A percentile compares a stretch with the other conserved stretches of the same genome.
phyloP scores from a whole-genome alignment of 331 rosid genomes.

The Cydonia oblonga region DNA sequence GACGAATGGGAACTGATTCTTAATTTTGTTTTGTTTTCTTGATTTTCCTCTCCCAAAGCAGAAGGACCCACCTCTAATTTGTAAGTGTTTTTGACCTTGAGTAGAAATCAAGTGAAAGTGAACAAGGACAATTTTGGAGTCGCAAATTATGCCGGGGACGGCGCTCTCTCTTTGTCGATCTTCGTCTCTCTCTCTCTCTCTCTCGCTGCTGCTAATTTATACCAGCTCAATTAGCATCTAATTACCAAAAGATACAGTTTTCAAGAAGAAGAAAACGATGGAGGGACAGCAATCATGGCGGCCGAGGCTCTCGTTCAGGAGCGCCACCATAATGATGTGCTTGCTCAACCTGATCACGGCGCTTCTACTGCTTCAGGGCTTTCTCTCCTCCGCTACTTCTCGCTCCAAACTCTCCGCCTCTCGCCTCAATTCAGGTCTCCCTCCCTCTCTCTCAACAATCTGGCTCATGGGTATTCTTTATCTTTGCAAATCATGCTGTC shows the following conservation, averaged over 20 bases:
- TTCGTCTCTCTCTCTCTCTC: neutral
- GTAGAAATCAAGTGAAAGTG: neutral
- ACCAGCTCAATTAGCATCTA: neutral
- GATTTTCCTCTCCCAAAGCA: neutral
- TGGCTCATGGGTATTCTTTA: slow-evolving; percentile 15
- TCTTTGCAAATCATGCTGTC: slow-evolving; percentile 9
- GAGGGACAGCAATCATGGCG: slow-evolving; percentile 77
- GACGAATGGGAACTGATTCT: no score
- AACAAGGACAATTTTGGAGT: neutral
- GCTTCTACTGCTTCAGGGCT: slow-evolving; percentile 66
- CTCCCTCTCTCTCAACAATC: neutral
- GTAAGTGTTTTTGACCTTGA: neutral
- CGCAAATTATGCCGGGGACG: neutral
- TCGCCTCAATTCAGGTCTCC: slow-evolving; percentile 29
- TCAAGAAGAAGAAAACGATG: slow-evolving; percentile 34
- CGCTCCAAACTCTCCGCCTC: slow-evolving; percentile 37
- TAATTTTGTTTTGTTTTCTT: neutral
- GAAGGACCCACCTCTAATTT: neutral
- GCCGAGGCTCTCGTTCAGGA: slow-evolving; percentile 64
- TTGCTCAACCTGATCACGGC: slow-evolving; percentile 49
- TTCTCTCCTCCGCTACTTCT: slow-evolving; percentile 51
- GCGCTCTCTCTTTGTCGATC: neutral
- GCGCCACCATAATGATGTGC: slow-evolving; percentile 68
- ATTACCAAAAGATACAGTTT: neutral
- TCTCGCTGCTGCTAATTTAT: neutral